Percentiles rank a stretch among this genome's conserved stretches.
Evolutionary conservation across 305 asterid species (phyloP).

Genomic region (Rubia balearica): DNA sequence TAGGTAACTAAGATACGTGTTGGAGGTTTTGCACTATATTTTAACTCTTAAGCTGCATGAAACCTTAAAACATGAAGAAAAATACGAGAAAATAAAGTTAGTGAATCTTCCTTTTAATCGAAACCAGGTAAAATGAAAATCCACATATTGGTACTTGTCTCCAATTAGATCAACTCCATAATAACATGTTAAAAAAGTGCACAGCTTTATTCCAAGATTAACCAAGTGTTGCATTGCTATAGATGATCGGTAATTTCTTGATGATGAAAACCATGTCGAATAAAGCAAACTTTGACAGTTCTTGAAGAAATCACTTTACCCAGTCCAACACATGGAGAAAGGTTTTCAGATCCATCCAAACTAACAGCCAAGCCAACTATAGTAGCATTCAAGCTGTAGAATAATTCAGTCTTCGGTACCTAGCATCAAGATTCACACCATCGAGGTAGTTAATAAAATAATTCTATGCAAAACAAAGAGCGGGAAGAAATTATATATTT

Average conservation of each 20-base stretch:
- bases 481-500: background rate
- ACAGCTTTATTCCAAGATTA: background rate
- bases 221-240: background rate
- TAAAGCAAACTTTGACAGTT: background rate
- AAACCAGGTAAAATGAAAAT: background rate
- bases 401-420: constrained; percentile 63
- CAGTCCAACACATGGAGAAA: constrained; percentile 80
- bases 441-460: background rate
- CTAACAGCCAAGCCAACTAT: constrained; percentile 75
- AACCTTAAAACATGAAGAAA: background rate
- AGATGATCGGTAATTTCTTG: background rate
- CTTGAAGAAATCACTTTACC: constrained; percentile 40
- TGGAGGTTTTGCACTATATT: background rate
- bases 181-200: background rate
- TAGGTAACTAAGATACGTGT: background rate
- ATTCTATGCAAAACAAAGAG: background rate
- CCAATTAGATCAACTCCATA: background rate
- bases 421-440: constrained; percentile 25
- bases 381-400: constrained; percentile 81
- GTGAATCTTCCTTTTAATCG: background rate
- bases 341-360: constrained; percentile 39
- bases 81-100: too few relatives aligned
- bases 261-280: background rate
- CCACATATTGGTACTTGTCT: background rate
- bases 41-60: background rate